A percentile compares a stretch with the other conserved stretches of the same genome.
Conservation (phyloP, 768 basidiomycete genomes). For the Rhizopogon roseolus region DNA sequence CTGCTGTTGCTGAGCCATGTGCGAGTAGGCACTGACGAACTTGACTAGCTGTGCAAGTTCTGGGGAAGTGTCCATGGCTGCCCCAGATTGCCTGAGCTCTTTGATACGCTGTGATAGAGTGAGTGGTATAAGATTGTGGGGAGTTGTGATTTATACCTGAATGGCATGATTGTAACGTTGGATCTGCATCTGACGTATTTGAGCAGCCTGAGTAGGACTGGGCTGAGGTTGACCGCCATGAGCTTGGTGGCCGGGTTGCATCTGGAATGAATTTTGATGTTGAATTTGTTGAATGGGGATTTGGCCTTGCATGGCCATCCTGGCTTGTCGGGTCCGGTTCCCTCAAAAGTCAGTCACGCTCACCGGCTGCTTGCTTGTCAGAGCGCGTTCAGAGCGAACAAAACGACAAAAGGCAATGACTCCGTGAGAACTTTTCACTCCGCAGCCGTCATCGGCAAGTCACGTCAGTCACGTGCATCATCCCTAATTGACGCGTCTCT, state of each 20-base stretch:
- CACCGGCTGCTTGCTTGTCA: too few relatives aligned
- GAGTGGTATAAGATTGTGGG: background rate
- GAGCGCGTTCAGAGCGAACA: too few relatives aligned
- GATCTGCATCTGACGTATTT: background rate
- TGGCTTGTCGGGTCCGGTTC: background rate
- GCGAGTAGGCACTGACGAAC: slow-evolving; percentile 30
- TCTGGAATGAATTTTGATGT: slow-evolving; percentile 10
- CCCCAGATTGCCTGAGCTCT: slow-evolving; percentile 37
- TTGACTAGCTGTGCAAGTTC: slow-evolving; percentile 40
- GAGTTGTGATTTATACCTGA: background rate
- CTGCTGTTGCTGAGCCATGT: slow-evolving; percentile 13
- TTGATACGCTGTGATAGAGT: slow-evolving; percentile 34
- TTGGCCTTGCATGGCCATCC: slow-evolving; percentile 10
- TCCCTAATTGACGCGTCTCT: slow-evolving; percentile 2
- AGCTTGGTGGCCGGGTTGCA: slow-evolving; percentile 5
- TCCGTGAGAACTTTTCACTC: background rate
- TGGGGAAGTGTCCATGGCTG: slow-evolving; percentile 37
- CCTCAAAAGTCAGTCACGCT: background rate
- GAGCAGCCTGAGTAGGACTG: background rate
- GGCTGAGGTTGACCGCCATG: background rate
- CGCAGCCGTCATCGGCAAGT: background rate
- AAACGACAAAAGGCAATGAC: background rate
- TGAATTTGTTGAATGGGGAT: slow-evolving; percentile 15
- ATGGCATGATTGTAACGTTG: background rate
- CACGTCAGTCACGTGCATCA: background rate